Percentiles rank a stretch among this genome's conserved stretches.
Conservation (phyloP, 1,284 basidiomycete species). For the Puccinia hordei region DNA sequence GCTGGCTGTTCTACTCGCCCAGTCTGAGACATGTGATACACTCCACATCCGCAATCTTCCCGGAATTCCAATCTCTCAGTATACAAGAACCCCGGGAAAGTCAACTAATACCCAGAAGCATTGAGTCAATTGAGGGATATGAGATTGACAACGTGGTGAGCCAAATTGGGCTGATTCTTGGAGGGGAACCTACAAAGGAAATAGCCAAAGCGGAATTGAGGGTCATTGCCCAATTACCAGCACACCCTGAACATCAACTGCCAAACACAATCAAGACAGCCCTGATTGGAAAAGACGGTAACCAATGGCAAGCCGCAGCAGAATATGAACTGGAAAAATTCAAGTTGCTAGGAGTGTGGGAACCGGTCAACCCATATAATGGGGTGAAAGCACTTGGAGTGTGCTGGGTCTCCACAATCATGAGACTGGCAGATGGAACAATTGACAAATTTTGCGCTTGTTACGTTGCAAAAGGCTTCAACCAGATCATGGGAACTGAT, state of each 20-base stretch:
- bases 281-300: neutral
- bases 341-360: neutral
- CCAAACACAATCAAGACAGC: neutral
- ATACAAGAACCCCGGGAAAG: too few relatives aligned
- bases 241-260: too few relatives aligned
- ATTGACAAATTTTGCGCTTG: too few relatives aligned
- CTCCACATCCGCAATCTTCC: too few relatives aligned
- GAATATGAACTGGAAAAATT: constrained; percentile 4
- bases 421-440: too few relatives aligned
- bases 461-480: constrained; percentile 26
- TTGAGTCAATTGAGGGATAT: too few relatives aligned
- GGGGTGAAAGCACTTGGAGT: neutral
- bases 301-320: neutral
- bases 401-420: too few relatives aligned
- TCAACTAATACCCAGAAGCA: too few relatives aligned
- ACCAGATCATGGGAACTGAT: constrained; percentile 14
- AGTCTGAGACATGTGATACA: too few relatives aligned
- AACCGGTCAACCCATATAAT: neutral
- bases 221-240: neutral
- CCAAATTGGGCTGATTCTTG: neutral
- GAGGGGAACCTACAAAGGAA: neutral
- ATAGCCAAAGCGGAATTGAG: too few relatives aligned
- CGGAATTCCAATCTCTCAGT: too few relatives aligned
- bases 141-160: too few relatives aligned
- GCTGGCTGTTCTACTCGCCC: neutral